Percentiles rank a stretch among this genome's conserved stretches.
Evolutionary conservation across 2,329 filamentous ascomycete species (phyloP).

Genomic region (Colletotrichum gloeosporioides): DNA sequence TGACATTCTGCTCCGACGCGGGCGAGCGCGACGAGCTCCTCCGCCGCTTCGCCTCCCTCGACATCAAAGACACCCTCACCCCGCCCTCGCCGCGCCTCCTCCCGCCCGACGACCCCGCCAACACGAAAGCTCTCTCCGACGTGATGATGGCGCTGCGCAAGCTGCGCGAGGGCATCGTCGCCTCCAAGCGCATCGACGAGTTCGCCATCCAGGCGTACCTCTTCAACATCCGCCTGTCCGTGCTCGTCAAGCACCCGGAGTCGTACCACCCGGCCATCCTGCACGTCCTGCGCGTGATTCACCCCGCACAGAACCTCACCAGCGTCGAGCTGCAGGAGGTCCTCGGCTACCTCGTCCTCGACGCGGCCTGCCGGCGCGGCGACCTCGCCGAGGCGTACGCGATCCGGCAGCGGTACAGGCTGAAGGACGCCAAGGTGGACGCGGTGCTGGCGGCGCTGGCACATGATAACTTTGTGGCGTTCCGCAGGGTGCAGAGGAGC

Average conservation of each 20-base stretch:
- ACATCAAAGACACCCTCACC: constrained; percentile 32
- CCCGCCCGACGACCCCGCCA: constrained; percentile 30
- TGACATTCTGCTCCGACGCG: constrained; percentile 83
- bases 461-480: constrained; percentile 82
- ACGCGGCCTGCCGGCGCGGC: constrained; percentile 83
- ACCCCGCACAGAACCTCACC: constrained; percentile 71
- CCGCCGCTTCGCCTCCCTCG: constrained; percentile 73
- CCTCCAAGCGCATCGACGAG: constrained; percentile 74
- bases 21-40: constrained; percentile 76
- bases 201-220: constrained; percentile 92
- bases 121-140: constrained; percentile 70
- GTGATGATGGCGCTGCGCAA: constrained; percentile 89
- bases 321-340: constrained; percentile 79
- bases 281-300: constrained; percentile 76
- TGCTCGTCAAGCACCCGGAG: constrained; percentile 82
- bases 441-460: constrained; percentile 72
- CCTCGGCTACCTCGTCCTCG: constrained; percentile 80
- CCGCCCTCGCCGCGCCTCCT: constrained; percentile 15
- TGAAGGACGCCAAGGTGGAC: constrained; percentile 73
- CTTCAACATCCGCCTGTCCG: constrained; percentile 85
- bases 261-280: constrained; percentile 89
- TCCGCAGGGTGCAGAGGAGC: constrained; percentile 71
- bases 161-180: constrained; percentile 87
- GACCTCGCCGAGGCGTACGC: constrained; percentile 77
- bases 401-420: constrained; percentile 64